These are phyloP conservation scores for Picochlorum sp. DNA, from an alignment of 139 green algal genomes.

Conservation along the genomic window DNA sequence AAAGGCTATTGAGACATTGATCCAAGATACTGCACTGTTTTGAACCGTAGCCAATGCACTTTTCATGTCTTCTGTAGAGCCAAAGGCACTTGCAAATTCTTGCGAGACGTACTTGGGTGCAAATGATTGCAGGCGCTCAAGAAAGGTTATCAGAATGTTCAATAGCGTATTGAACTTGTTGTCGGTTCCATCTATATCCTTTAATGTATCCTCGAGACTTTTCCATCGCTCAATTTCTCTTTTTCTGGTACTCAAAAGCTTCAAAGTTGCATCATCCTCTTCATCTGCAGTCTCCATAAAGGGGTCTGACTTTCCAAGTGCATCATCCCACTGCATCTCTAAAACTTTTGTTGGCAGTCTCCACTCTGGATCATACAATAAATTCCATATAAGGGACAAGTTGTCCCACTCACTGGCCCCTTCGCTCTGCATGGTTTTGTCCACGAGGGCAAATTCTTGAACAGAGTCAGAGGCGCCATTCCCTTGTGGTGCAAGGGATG, in stretches of 20 bases:
- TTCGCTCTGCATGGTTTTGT: not conserved
- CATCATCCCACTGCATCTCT: slow-evolving; percentile 45
- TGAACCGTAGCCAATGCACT: not conserved
- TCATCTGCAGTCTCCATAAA: no score
- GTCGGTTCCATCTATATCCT: no score
- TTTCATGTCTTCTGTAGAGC: not conserved
- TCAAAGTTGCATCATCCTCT: not conserved
- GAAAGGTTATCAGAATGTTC: not conserved
- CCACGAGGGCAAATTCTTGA: no score
- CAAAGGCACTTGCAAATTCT: no score
- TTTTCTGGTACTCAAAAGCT: slow-evolving; percentile 26
- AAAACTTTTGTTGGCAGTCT: slow-evolving; percentile 42
- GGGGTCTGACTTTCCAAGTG: slow-evolving; percentile 16
- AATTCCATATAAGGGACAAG: slow-evolving; percentile 53
- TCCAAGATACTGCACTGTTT: not conserved
- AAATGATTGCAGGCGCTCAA: not conserved
- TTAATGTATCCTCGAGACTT: not conserved
- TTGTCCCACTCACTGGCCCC: slow-evolving; percentile 21
- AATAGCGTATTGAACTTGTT: not conserved
- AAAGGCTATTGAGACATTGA: not conserved
- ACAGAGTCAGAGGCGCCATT: not conserved
- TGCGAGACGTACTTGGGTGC: no score
- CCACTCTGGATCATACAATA: slow-evolving; percentile 56
- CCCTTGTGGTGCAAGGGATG: not conserved
- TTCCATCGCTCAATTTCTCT: slow-evolving; percentile 74